These are phyloP conservation scores for Venturia oleaginea DNA, from an alignment of 2,329 filamentous ascomycete species.

Conservation along the genomic window DNA sequence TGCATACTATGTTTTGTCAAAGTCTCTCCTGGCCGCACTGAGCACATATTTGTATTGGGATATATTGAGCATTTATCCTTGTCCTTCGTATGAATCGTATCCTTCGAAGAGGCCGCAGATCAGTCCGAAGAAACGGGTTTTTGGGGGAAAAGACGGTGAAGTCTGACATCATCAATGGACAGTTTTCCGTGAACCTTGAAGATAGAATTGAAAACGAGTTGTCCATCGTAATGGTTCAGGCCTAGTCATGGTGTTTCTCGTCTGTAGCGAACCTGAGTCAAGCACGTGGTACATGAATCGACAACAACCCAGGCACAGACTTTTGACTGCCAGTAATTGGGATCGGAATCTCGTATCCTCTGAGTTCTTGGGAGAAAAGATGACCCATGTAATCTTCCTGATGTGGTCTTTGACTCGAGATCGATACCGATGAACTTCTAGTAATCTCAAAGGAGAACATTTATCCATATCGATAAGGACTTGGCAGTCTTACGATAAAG, in stretches of 20 bases:
- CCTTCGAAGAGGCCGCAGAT: background rate
- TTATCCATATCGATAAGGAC: no score
- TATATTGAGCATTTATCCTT: background rate
- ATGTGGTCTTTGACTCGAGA: no score
- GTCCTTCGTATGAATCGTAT: background rate
- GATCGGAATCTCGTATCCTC: no score
- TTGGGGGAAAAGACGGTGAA: background rate
- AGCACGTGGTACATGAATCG: background rate
- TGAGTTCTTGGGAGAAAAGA: background rate
- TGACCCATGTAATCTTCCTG: background rate
- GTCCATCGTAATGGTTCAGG: background rate
- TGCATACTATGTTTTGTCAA: background rate
- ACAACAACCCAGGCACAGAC: background rate
- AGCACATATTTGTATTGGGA: background rate
- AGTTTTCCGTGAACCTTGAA: background rate
- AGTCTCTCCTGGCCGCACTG: background rate
- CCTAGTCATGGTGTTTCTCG: background rate
- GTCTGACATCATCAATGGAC: background rate
- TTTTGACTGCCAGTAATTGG: background rate
- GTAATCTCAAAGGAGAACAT: no score
- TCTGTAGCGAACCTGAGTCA: background rate
- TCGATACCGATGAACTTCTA: no score
- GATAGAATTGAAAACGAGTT: background rate
- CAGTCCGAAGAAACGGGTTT: background rate
- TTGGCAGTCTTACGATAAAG: no score